Percentiles rank a stretch among this genome's conserved stretches.
Evolutionary conservation across 164 flowering plant species (phyloP).

Genomic region (Umbilicus rupestris): DNA sequence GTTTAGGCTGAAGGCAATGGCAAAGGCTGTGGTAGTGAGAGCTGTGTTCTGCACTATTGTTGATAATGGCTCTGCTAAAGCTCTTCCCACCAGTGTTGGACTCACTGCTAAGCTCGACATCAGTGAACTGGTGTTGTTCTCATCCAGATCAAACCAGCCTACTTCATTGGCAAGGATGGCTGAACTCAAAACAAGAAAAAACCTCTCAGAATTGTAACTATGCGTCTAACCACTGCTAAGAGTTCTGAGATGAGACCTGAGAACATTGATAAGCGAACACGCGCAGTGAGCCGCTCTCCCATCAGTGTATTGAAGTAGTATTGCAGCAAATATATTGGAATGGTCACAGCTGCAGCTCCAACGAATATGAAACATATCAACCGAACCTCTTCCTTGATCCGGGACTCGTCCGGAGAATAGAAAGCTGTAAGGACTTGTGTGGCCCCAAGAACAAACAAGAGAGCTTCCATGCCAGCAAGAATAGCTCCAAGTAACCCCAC

Average conservation of each 20-base stretch:
- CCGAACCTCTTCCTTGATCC: constrained; percentile 37
- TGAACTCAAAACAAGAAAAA: constrained; percentile 17
- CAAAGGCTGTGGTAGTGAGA: constrained; percentile 53
- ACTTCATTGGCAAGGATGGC: constrained; percentile 72
- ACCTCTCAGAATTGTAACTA: neutral
- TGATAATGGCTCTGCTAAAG: constrained; percentile 61
- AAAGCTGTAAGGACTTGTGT: constrained; percentile 45
- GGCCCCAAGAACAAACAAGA: constrained; percentile 61
- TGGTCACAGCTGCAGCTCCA: constrained; percentile 35
- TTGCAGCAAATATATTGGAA: constrained; percentile 55
- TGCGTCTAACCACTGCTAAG: neutral
- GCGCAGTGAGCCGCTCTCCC: constrained; percentile 66
- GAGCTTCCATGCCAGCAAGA: constrained; percentile 58
- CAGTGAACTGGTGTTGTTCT: constrained; percentile 48
- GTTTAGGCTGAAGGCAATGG: constrained; percentile 43
- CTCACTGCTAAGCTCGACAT: constrained; percentile 53
- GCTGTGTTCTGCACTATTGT: constrained; percentile 62
- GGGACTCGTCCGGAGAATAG: constrained; percentile 30
- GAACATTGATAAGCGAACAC: constrained; percentile 64
- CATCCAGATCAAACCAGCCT: constrained; percentile 79
- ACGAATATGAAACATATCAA: constrained; percentile 44
- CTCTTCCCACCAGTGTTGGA: constrained; percentile 57
- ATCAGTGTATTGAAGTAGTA: constrained; percentile 57
- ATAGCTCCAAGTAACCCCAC: constrained; percentile 65
- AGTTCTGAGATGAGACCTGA: constrained; percentile 34